Evolutionary conservation across 2,329 filamentous ascomycete genomes (phyloP), one percentile per base, ranked within the genome.

Genomic region (Zalaria obscura): DNA sequence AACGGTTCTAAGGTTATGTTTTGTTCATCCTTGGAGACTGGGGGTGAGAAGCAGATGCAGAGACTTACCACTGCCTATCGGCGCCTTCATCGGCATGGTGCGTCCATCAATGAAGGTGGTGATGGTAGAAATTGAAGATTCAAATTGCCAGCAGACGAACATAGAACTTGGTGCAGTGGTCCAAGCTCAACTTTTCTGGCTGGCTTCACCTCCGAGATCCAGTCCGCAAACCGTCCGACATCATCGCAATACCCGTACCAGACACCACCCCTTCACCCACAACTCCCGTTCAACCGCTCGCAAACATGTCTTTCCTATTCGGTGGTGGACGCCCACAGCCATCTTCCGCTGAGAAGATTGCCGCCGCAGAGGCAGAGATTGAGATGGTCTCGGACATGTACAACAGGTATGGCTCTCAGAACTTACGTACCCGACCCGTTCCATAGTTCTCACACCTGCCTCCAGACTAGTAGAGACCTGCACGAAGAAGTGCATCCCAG

Each of bases 381-480:
- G 91, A 95, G 68, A 88, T 96, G 73, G 79, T 95, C 54, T 85
- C 87, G 48, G 88, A 95, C 65, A 95, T 96, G 81, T 93, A 94
- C 75, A 89, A 87, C 70, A 84, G 91, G 91, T 96, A 76, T 47
- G 64, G 49, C 40, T 38, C 36, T 25, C 8, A 36, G n/a, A 34
- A 10, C 36, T 29, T 38, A 26, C 38, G 11, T 25, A 40, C n/a
- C 33, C 36, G 27, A 28, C n/a, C 36, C 25, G 34, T 35, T 38
- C 38, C 35, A 44, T 40, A 31, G 32, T 35, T 32, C 48, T 50
- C 27, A 40, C 27, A 3, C 2, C 7, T 27, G 10, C 25, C 26
- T 3, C 18, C 40, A 60, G 56, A 52, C 76, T 96, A 49, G 80
- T 86, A 57, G 79, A 85, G 65, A 83, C 85, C 48, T 98, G 91